phyloP scores from a whole-genome alignment of 176 grass and related monocot genomes.

The Oryza punctata region DNA sequence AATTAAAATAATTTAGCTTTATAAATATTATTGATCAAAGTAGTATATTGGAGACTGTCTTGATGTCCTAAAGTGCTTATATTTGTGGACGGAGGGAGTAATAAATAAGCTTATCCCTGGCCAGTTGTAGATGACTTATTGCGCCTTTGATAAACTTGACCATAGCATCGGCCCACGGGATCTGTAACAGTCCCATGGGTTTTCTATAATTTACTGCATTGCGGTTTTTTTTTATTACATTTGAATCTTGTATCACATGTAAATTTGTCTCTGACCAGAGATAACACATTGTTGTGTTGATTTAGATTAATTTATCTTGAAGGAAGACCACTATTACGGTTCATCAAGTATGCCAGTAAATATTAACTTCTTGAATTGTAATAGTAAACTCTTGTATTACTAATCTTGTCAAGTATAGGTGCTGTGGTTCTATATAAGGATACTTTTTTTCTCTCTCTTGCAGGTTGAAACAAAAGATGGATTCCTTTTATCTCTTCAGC shows the following conservation, averaged over 20 bases:
- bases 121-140: not conserved
- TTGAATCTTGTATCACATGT: slow-evolving; percentile 9
- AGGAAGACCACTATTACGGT: not conserved
- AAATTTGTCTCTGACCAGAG: not conserved
- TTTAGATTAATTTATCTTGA: slow-evolving; percentile 3
- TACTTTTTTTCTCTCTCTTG: slow-evolving; percentile 9
- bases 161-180: not conserved
- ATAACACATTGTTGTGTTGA: not conserved
- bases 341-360: not conserved
- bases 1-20: too few species aligned
- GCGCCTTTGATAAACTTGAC: not conserved
- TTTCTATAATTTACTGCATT: not conserved
- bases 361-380: not conserved
- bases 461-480: slow-evolving; percentile 91
- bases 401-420: not conserved
- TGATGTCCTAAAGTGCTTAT: too few species aligned
- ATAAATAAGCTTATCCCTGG: too few species aligned
- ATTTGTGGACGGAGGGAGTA: too few species aligned
- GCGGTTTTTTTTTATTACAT: slow-evolving; percentile 1
- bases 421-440: slow-evolving; percentile 13
- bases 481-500: slow-evolving; percentile 82
- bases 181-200: not conserved
- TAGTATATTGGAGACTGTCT: too few species aligned
- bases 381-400: not conserved
- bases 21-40: too few species aligned